These are phyloP conservation scores for Boletus subcaerulescens DNA, from an alignment of 768 basidiomycete species.

Conservation along the genomic window DNA sequence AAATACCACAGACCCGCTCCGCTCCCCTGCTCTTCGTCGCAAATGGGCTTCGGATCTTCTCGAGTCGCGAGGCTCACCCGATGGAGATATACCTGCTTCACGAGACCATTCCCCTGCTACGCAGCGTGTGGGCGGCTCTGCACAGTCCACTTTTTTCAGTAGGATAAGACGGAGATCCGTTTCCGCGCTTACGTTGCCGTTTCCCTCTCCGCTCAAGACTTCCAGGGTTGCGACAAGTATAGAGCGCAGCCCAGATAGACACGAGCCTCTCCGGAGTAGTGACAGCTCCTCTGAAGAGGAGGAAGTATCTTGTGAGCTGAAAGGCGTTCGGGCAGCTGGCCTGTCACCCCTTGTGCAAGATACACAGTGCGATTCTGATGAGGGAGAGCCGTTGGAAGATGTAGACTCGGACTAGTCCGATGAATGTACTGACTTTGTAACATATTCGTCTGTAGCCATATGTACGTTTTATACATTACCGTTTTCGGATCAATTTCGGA, in stretches of 20 bases:
- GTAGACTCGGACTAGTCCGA: conserved; percentile 20
- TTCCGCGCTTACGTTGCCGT: conserved; percentile 39
- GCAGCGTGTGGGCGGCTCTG: conserved; percentile 10
- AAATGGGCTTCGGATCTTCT: conserved; percentile 48
- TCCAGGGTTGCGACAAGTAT: conserved; percentile 19
- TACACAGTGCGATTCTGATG: conserved; percentile 15
- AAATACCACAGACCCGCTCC: conserved; percentile 36
- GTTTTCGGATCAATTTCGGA: too few species aligned
- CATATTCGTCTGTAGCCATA: too few species aligned
- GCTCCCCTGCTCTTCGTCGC: conserved; percentile 42
- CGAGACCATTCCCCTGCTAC: conserved; percentile 1
- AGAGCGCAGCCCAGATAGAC: conserved; percentile 28
- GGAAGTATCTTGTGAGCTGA: conserved; percentile 24
- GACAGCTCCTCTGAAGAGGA: conserved; percentile 56
- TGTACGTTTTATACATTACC: too few species aligned
- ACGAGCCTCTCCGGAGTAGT: conserved; percentile 51
- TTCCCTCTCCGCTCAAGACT: conserved; percentile 27
- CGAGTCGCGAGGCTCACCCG: conserved; percentile 26
- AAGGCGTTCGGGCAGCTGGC: conserved; percentile 4
- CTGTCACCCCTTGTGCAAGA: conserved; percentile 7
- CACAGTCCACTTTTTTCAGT: conserved; percentile 38
- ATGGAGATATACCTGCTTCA: conserved; percentile 12
- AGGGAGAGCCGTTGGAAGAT: conserved; percentile 17
- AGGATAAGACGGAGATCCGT: conserved; percentile 45
- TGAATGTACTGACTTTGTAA: background rate